Evolutionary conservation across 257 asterid species (phyloP).

Genomic region (Coffea canephora): DNA sequence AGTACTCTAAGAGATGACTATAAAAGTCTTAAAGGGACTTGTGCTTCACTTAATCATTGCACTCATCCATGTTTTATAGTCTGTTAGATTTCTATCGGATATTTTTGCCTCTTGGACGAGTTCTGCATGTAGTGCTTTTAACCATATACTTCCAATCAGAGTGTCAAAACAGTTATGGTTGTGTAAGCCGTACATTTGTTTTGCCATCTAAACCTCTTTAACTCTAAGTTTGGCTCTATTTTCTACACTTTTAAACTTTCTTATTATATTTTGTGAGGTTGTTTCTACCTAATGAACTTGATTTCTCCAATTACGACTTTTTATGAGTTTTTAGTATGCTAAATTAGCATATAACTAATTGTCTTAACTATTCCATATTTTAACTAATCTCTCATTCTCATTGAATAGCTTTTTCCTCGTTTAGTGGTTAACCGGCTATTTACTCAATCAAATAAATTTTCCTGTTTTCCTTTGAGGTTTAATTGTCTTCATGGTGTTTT

Average conservation of each 20-base stretch:
- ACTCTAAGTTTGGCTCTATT: not conserved
- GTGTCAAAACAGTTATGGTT: not conserved
- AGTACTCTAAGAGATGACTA: not conserved
- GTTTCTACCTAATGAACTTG: not conserved
- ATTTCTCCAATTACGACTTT: not conserved
- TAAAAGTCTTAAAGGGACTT: not conserved
- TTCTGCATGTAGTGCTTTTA: not conserved
- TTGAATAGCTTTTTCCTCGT: not conserved
- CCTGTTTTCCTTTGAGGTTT: not conserved
- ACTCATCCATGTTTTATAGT: not conserved
- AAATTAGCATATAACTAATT: not conserved
- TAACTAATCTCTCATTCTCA: not conserved
- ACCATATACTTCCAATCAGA: not conserved
- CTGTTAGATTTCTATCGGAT: not conserved
- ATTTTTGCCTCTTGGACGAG: not conserved
- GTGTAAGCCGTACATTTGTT: not conserved
- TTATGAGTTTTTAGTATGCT: not conserved
- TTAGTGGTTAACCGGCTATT: not conserved
- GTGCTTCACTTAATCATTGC: not conserved
- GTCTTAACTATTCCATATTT: too few relatives aligned
- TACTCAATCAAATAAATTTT: not conserved
- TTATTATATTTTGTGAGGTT: not conserved
- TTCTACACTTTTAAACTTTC: not conserved
- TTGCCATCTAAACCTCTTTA: not conserved
- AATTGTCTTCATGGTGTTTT: slow-evolving; percentile 5